phyloP scores from a whole-genome alignment of 495 filamentous ascomycete species.

The Tetracladium marchalianum region DNA sequence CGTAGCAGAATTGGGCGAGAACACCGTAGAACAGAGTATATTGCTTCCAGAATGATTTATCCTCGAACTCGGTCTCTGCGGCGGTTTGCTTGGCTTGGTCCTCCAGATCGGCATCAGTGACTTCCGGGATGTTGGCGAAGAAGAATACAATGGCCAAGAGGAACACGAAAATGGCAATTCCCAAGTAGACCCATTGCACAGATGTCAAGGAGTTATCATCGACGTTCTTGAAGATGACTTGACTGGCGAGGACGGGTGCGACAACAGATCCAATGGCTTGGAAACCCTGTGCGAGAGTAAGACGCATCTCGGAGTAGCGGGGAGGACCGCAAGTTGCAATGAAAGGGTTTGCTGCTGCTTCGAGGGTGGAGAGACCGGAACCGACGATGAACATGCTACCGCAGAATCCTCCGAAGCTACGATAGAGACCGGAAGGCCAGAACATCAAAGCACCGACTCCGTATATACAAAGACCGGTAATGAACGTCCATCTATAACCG shows the following conservation, averaged over 20 bases:
- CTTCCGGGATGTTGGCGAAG: slow-evolving; percentile 55
- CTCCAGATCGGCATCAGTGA: slow-evolving; percentile 67
- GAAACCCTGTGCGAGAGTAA: slow-evolving; percentile 58
- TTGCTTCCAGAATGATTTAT: slow-evolving; percentile 48
- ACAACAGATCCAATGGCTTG: slow-evolving; percentile 57
- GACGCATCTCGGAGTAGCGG: slow-evolving; percentile 55
- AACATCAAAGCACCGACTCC: slow-evolving; percentile 50
- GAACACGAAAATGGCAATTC: slow-evolving; percentile 60
- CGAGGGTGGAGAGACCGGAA: slow-evolving; percentile 57
- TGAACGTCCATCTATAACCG: slow-evolving; percentile 54
- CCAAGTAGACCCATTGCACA: slow-evolving; percentile 70
- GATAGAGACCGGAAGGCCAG: slow-evolving; percentile 41
- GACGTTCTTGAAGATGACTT: slow-evolving; percentile 55
- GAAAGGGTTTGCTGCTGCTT: slow-evolving; percentile 60
- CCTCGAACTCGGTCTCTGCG: slow-evolving; percentile 22
- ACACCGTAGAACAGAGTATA: slow-evolving; percentile 58
- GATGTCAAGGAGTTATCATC: slow-evolving; percentile 40
- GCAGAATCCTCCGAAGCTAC: slow-evolving; percentile 58
- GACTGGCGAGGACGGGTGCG: slow-evolving; percentile 55
- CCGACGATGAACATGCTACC: slow-evolving; percentile 62
- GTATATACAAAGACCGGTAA: slow-evolving; percentile 44
- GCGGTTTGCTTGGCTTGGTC: slow-evolving; percentile 35
- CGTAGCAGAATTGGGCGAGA: slow-evolving; percentile 62
- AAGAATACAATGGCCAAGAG: slow-evolving; percentile 55
- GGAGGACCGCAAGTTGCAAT: slow-evolving; percentile 53